These are phyloP conservation scores for Cryptococcus sp. DNA, from an alignment of 1,284 basidiomycete species.

Conservation along the genomic window DNA sequence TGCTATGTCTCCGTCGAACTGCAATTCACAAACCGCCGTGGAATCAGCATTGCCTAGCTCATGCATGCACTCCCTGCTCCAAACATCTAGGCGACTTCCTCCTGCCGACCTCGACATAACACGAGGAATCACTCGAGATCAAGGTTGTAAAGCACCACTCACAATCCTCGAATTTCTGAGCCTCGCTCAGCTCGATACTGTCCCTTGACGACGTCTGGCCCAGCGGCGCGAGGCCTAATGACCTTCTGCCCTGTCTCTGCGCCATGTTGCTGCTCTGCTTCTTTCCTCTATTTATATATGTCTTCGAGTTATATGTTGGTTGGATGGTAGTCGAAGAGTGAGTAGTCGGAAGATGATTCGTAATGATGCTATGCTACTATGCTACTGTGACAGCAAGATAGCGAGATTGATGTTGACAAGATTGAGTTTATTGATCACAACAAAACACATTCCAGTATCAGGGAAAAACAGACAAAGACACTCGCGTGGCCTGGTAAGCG, in stretches of 20 bases:
- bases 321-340: too few species aligned
- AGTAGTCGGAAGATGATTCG: too few species aligned
- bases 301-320: too few species aligned
- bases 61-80: background rate
- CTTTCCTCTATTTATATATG: too few species aligned
- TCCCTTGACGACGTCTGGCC: background rate
- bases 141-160: constrained; percentile 2
- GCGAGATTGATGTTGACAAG: too few species aligned
- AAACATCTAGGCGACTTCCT: background rate
- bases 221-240: constrained; percentile 16
- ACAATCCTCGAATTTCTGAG: constrained; percentile 27
- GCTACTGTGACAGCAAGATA: too few species aligned
- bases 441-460: too few species aligned
- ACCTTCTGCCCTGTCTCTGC: constrained; percentile 21
- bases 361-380: too few species aligned
- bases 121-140: background rate
- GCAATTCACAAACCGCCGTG: too few species aligned
- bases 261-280: constrained; percentile 8
- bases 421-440: too few species aligned
- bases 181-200: constrained; percentile 8
- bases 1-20: constrained; percentile 40
- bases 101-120: background rate
- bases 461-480: too few species aligned
- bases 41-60: background rate
- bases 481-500: too few species aligned